Base-by-base conservation (phyloP, 192 early-diverging fungal species). In the Haplosporangium gracile region DNA sequence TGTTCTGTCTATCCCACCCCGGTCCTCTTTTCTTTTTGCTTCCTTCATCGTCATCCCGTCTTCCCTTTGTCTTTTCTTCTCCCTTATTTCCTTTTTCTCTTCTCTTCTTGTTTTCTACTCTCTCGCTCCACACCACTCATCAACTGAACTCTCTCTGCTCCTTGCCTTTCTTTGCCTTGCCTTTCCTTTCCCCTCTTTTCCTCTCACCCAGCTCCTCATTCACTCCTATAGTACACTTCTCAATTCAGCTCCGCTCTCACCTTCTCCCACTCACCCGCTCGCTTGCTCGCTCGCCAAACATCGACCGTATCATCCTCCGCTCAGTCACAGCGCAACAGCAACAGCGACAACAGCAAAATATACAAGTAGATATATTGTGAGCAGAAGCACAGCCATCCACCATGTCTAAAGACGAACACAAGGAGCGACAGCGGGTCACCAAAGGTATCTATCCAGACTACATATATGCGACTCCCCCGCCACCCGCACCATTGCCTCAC, bases 341-440 rank as follows among this genome's bases (percentile, higher is more conserved):
- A 40, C 70, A 36, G 5, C 39, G 4, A 8, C 70, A 4, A 45
- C 75, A 68, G 39, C 75, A 29, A 73, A 49, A 42, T 5, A 73
- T 26, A 60, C 43, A 43, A 29, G 45, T 16, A 16, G 42, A 57
- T 51, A 57, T 36, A 60, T 40, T 75, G 53, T 38, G 40, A 70
- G 69, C 69, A 40, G 70, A 32, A 55, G 69, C 80, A 76, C 43
- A 68, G 42, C 70, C 45, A 40, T 72, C 71, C 6, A 47, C 63
- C 70, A 86, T 86, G 84, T 86, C 84, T 45, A 86, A 86, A 71
- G 84, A 86, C 39, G 84, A 86, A 7, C 84, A 86, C 65, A 86
- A 81, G 53, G 84, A 86, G 49, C 84, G 84, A 26, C 84, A 86
- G 79, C 79, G 84, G 32, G 84, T 86, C 26, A 86, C 84, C 26